Evolutionary conservation across 2,329 filamentous ascomycete genomes (phyloP).

Genomic region (Botryosphaeria agaves): DNA sequence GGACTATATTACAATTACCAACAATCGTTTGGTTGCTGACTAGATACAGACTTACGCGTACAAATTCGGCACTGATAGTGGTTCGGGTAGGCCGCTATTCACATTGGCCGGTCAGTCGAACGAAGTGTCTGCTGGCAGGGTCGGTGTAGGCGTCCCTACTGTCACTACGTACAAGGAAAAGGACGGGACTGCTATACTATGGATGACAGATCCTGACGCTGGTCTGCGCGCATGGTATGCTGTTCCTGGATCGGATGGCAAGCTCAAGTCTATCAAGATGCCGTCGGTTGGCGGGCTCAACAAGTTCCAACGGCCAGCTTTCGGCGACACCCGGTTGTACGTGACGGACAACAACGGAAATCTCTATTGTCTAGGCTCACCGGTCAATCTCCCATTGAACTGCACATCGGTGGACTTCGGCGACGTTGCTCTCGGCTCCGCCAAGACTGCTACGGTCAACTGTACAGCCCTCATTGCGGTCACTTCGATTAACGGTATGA

Average conservation of each 20-base stretch:
- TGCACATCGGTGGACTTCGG: constrained; percentile 25
- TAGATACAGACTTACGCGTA: too few species aligned
- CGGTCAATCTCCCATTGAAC: constrained; percentile 23
- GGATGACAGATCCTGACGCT: constrained; percentile 21
- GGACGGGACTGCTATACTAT: constrained; percentile 21
- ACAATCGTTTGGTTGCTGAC: too few species aligned
- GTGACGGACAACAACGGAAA: constrained; percentile 14
- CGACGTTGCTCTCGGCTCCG: constrained; percentile 16
- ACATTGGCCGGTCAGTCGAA: constrained; percentile 12
- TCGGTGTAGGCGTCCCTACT: constrained; percentile 17
- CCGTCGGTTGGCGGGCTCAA: constrained; percentile 20
- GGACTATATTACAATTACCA: too few species aligned
- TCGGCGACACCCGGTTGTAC: constrained; percentile 24
- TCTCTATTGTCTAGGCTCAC: constrained; percentile 19
- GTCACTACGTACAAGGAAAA: constrained; percentile 19
- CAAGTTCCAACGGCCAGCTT: constrained; percentile 23
- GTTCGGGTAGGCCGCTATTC: constrained; percentile 10
- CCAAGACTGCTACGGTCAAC: constrained; percentile 13
- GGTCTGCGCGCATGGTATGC: constrained; percentile 23
- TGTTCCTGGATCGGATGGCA: constrained; percentile 18
- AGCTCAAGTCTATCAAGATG: constrained; percentile 16
- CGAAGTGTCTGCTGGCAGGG: constrained; percentile 10
- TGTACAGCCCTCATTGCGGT: constrained; percentile 22
- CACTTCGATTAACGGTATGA: constrained; percentile 18
- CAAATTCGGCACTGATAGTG: constrained; percentile 8